phyloP scores from a whole-genome alignment of 2,329 filamentous ascomycete genomes.

The Pseudocercospora fuligena region DNA sequence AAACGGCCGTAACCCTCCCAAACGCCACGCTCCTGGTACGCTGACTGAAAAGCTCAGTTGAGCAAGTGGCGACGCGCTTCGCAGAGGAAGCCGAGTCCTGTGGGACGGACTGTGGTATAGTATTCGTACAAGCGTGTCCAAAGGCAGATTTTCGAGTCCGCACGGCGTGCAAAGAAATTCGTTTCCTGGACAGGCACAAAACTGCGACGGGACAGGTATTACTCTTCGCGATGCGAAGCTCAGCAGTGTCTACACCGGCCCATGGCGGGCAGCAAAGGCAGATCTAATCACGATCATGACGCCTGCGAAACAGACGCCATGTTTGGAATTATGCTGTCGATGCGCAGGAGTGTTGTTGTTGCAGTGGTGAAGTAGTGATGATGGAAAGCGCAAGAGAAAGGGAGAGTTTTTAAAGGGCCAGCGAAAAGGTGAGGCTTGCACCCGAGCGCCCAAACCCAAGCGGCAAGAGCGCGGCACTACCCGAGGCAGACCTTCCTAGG shows the following conservation, averaged over 20 bases:
- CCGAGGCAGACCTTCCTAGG: neutral
- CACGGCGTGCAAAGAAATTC: neutral
- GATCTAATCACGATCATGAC: slow-evolving; percentile 19
- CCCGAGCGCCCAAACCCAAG: neutral
- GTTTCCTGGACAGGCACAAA: slow-evolving; percentile 7
- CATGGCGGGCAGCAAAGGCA: slow-evolving; percentile 20
- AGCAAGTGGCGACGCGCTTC: slow-evolving; percentile 7
- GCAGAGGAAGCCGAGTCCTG: slow-evolving; percentile 6
- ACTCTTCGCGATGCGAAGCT: slow-evolving; percentile 23
- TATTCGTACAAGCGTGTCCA: slow-evolving; percentile 1
- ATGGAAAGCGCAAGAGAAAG: slow-evolving; percentile 7
- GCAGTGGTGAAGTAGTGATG: slow-evolving; percentile 8
- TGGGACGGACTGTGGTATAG: neutral
- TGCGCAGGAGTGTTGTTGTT: slow-evolving; percentile 19
- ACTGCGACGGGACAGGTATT: slow-evolving; percentile 12
- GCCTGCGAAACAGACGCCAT: slow-evolving; percentile 24
- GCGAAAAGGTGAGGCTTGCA: neutral
- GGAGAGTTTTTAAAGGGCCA: neutral
- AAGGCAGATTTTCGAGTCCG: slow-evolving; percentile 3
- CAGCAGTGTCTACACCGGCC: slow-evolving; percentile 25
- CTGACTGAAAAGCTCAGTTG: slow-evolving; percentile 7
- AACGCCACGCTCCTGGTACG: slow-evolving; percentile 11
- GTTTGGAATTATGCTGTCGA: slow-evolving; percentile 19
- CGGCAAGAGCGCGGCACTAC: neutral
- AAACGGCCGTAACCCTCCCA: slow-evolving; percentile 14